Evolutionary conservation across 129 eudicot genomes (phyloP).

Genomic region (Smallanthus sonchifolius): DNA sequence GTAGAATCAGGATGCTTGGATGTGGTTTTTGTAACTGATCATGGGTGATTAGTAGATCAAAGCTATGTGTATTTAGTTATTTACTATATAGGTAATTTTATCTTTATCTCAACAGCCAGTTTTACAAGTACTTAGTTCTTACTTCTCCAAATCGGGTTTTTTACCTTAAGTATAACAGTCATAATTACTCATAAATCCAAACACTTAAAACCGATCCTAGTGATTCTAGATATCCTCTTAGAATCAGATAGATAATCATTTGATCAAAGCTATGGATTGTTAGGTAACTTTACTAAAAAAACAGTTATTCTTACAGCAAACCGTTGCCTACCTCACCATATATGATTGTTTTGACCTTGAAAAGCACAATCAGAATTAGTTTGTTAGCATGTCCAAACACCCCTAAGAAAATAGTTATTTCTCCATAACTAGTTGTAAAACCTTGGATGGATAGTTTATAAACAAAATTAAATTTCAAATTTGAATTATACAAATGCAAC

Average conservation of each 20-base stretch:
- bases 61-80: not conserved
- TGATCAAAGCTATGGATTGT: not conserved
- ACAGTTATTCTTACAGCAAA: not conserved
- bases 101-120: not conserved
- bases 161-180: too few relatives aligned
- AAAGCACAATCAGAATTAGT: not conserved
- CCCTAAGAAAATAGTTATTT: not conserved
- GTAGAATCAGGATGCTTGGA: too few relatives aligned
- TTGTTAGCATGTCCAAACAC: slow-evolving; percentile 1
- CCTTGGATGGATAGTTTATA: not conserved
- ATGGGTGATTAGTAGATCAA: too few relatives aligned
- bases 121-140: too few relatives aligned
- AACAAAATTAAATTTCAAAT: not conserved
- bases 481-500: not conserved
- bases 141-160: not conserved
- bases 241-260: not conserved
- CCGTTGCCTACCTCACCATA: not conserved
- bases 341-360: not conserved
- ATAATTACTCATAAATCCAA: too few relatives aligned
- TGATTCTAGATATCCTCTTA: too few relatives aligned
- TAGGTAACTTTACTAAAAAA: not conserved
- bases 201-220: too few relatives aligned
- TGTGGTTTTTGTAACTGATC: not conserved
- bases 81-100: not conserved
- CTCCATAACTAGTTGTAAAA: not conserved